Conservation (phyloP, 352 stramenopile species). For the Globisporangium canariense region DNA sequence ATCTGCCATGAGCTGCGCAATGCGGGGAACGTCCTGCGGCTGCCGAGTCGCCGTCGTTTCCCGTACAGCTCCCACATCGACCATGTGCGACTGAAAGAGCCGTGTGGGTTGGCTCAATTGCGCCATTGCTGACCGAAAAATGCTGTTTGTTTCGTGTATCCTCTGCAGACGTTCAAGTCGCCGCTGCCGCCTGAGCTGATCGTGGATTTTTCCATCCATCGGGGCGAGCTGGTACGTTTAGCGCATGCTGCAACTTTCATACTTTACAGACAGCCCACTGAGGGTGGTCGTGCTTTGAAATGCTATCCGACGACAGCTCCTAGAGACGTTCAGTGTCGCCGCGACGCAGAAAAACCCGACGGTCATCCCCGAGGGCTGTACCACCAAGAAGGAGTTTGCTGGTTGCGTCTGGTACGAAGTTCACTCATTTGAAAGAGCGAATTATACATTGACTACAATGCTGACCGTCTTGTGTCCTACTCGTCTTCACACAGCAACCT, state of each 20-base stretch:
- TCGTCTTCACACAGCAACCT: constrained; percentile 35
- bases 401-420: constrained; percentile 66
- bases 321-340: constrained; percentile 70
- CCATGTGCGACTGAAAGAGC: constrained; percentile 38
- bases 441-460: not conserved
- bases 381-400: constrained; percentile 78
- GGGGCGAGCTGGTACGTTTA: constrained; percentile 58
- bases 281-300: not conserved
- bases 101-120: not conserved
- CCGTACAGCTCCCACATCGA: constrained; percentile 79
- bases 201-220: constrained; percentile 82
- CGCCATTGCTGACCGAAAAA: not conserved
- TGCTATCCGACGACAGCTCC: constrained; percentile 31
- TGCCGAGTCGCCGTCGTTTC: constrained; percentile 75
- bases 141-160: not conserved
- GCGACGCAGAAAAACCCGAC: constrained; percentile 51
- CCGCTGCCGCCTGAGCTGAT: constrained; percentile 66
- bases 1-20: constrained; percentile 70
- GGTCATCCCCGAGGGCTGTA: constrained; percentile 55
- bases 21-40: constrained; percentile 62
- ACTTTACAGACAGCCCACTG: not conserved
- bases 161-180: constrained; percentile 60
- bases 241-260: no score
- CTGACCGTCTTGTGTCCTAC: not conserved
- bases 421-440: not conserved